A percentile compares a stretch with the other conserved stretches of the same genome.
These are phyloP conservation scores for Canavalia gladiata DNA, from an alignment of 306 rosid species.

Conservation along the genomic window DNA sequence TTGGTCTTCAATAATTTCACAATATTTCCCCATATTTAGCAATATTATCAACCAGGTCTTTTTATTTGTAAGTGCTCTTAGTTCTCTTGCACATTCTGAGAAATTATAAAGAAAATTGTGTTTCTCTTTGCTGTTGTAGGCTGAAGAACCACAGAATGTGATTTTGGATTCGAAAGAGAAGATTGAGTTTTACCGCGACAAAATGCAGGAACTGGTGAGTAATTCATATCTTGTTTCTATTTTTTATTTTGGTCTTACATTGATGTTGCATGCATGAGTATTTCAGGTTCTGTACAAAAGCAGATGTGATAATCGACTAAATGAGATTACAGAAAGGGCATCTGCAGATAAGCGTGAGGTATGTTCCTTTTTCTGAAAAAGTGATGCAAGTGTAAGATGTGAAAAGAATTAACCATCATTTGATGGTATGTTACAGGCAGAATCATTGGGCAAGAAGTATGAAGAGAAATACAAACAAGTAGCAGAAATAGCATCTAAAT, in stretches of 20 bases:
- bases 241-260: constrained; percentile 41
- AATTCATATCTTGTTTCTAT: constrained; percentile 44
- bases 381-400: constrained; percentile 36
- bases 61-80: constrained; percentile 11
- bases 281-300: constrained; percentile 88
- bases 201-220: constrained; percentile 98
- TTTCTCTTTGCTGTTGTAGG: constrained; percentile 58
- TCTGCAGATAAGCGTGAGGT: constrained; percentile 96
- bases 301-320: constrained; percentile 90
- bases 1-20: too few species aligned
- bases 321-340: constrained; percentile 97
- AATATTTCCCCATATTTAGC: not conserved
- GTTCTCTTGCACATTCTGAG: constrained; percentile 39
- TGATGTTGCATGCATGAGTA: constrained; percentile 25
- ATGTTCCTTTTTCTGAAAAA: constrained; percentile 43
- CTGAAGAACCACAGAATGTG: constrained; percentile 62
- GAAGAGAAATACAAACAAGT: constrained; percentile 97
- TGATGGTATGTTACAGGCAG: constrained; percentile 72
- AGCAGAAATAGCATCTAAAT: constrained; percentile 87
- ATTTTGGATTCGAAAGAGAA: constrained; percentile 91
- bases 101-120: constrained; percentile 24
- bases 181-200: constrained; percentile 81
- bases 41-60: constrained; percentile 22
- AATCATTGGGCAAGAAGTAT: constrained; percentile 76
- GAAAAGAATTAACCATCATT: constrained; percentile 38